Evolutionary conservation across 345 rosid genomes (phyloP).

Genomic region (Cardamine chenopodiifolia): DNA sequence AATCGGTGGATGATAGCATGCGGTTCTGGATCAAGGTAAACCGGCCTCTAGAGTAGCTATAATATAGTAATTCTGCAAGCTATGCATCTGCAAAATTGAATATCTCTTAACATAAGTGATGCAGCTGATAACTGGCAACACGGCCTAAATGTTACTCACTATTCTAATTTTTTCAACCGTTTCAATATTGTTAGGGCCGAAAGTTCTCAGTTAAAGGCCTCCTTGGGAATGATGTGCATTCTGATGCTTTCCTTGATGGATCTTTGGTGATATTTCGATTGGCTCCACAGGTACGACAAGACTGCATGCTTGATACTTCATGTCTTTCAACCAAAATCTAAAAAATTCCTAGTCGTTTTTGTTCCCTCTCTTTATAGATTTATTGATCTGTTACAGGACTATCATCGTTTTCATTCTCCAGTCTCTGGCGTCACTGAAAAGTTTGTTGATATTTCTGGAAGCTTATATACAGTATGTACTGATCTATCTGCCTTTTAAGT

Average conservation of each 20-base stretch:
- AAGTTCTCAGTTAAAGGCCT: slow-evolving; percentile 92
- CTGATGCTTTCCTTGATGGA: slow-evolving; percentile 66
- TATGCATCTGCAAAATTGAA: slow-evolving; percentile 7
- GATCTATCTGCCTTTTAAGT: slow-evolving; percentile 5
- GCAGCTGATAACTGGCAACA: slow-evolving; percentile 19
- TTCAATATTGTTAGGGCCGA: slow-evolving; percentile 56
- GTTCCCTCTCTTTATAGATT: not conserved
- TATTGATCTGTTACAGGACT: slow-evolving; percentile 62
- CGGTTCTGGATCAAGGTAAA: slow-evolving; percentile 94
- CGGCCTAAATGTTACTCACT: not conserved
- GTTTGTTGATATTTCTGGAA: slow-evolving; percentile 67
- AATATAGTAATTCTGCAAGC: not conserved
- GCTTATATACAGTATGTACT: slow-evolving; percentile 74
- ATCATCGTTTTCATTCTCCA: slow-evolving; percentile 89
- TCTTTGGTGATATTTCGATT: slow-evolving; percentile 82
- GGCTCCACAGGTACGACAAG: slow-evolving; percentile 73
- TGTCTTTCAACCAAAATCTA: not conserved
- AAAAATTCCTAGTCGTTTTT: not conserved
- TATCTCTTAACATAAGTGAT: not conserved
- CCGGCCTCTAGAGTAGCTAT: slow-evolving; percentile 7
- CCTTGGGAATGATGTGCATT: slow-evolving; percentile 61
- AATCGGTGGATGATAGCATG: slow-evolving; percentile 61
- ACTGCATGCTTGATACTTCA: slow-evolving; percentile 22
- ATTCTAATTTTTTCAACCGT: not conserved
- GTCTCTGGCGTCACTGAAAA: slow-evolving; percentile 75